phyloP scores from a whole-genome alignment of 305 asterid genomes.

The Fraxinus velutina region DNA sequence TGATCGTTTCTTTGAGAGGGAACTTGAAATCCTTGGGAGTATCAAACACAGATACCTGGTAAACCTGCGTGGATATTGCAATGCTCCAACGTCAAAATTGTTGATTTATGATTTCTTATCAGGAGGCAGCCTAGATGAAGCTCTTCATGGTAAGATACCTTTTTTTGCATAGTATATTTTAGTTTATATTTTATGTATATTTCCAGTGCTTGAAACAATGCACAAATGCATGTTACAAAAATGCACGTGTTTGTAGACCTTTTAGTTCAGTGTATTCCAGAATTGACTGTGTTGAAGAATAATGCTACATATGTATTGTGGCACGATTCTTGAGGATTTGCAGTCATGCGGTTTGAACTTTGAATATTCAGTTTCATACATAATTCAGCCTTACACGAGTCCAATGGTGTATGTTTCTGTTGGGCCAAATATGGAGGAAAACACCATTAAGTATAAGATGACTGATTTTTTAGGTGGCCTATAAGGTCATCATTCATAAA shows the following conservation, averaged over 20 bases:
- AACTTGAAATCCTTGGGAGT: slow-evolving; percentile 98
- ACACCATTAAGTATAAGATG: background rate
- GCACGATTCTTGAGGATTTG: background rate
- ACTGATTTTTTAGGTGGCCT: background rate
- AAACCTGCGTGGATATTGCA: slow-evolving; percentile 97
- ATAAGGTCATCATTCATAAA: background rate
- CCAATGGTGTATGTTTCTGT: background rate
- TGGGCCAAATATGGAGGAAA: background rate
- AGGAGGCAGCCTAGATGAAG: slow-evolving; percentile 97
- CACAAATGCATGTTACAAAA: background rate
- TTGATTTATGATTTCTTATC: slow-evolving; percentile 82
- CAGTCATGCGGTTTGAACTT: background rate
- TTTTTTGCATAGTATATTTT: background rate
- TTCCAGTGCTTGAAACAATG: background rate
- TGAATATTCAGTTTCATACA: background rate
- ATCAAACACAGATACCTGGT: slow-evolving; percentile 87
- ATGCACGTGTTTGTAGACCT: background rate
- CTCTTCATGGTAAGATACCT: slow-evolving; percentile 68
- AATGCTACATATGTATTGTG: background rate
- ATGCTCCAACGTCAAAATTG: slow-evolving; percentile 85
- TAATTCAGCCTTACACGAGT: background rate
- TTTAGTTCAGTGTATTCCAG: background rate
- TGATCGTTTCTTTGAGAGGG: slow-evolving; percentile 92
- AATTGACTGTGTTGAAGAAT: background rate
- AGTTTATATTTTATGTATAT: background rate